phyloP scores from a whole-genome alignment of 805 yeast species.

The Pichia ethanolica region DNA sequence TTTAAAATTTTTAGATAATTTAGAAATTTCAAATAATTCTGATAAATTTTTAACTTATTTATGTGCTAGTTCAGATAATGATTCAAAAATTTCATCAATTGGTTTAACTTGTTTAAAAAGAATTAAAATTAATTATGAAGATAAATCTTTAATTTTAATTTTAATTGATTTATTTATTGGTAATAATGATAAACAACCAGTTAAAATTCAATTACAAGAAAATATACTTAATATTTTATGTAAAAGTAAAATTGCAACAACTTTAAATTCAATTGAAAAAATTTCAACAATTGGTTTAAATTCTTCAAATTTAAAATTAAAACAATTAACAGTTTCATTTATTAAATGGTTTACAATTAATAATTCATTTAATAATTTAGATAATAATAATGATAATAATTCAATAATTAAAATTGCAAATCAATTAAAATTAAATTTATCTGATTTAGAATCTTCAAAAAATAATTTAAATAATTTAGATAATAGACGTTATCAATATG shows the following conservation, averaged over 20 bases:
- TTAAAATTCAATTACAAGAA: conserved; percentile 44
- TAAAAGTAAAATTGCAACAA: conserved; percentile 47
- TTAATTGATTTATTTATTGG: conserved; percentile 50
- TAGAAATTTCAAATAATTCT: conserved; percentile 32
- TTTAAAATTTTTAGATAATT: conserved; percentile 34
- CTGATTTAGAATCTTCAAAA: conserved; percentile 30
- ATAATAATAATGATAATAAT: no score
- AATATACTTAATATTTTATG: conserved; percentile 43
- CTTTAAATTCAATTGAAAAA: conserved; percentile 33
- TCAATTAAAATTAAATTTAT: conserved; percentile 44
- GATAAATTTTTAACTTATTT: conserved; percentile 37
- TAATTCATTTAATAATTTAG: conserved; percentile 12
- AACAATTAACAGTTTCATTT: conserved; percentile 52
- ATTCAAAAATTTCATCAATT: conserved; percentile 45
- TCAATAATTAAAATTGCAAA: conserved; percentile 40
- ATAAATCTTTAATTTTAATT: conserved; percentile 33
- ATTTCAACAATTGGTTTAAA: conserved; percentile 55
- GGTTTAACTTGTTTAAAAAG: conserved; percentile 48
- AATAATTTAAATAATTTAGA: conserved; percentile 20
- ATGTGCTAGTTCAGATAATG: conserved; percentile 57
- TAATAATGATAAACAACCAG: conserved; percentile 40
- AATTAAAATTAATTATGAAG: conserved; percentile 45
- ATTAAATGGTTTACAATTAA: conserved; percentile 49
- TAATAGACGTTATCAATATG: conserved; percentile 64
- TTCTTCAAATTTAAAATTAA: conserved; percentile 45